Conservation (phyloP, 257 asterid species). For the Phtheirospermum japonicum region DNA sequence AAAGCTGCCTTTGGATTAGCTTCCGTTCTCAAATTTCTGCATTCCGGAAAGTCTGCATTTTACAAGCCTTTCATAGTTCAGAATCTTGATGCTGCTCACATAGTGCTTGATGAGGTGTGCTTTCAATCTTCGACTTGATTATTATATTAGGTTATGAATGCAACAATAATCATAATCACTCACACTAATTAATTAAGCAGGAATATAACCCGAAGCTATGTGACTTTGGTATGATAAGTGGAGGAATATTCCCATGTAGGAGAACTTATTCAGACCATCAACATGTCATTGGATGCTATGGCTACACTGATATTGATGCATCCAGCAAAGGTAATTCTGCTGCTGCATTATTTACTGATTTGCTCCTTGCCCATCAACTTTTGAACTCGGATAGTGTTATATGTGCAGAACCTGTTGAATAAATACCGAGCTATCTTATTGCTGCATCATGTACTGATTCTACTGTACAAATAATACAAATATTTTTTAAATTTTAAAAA, state of each 20-base stretch:
- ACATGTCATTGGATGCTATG: neutral
- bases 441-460: no score
- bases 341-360: no score
- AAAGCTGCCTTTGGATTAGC: slow-evolving; percentile 19
- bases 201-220: slow-evolving; percentile 1
- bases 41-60: neutral
- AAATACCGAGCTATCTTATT: neutral
- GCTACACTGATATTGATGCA: slow-evolving; percentile 3
- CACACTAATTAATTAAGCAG: neutral
- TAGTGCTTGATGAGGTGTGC: slow-evolving; percentile 17
- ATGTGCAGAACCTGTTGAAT: neutral
- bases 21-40: slow-evolving; percentile 11
- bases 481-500: no score
- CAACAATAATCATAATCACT: neutral
- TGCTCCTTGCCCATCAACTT: neutral
- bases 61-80: neutral
- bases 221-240: slow-evolving; percentile 12
- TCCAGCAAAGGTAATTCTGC: neutral
- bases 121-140: neutral
- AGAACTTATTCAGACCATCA: neutral
- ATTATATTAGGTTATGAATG: neutral
- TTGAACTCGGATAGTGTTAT: no score
- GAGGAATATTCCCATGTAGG: neutral
- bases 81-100: slow-evolving; percentile 18
- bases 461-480: no score